phyloP scores from a whole-genome alignment of 2,329 filamentous ascomycete species.

The Venturia aucupariae region DNA sequence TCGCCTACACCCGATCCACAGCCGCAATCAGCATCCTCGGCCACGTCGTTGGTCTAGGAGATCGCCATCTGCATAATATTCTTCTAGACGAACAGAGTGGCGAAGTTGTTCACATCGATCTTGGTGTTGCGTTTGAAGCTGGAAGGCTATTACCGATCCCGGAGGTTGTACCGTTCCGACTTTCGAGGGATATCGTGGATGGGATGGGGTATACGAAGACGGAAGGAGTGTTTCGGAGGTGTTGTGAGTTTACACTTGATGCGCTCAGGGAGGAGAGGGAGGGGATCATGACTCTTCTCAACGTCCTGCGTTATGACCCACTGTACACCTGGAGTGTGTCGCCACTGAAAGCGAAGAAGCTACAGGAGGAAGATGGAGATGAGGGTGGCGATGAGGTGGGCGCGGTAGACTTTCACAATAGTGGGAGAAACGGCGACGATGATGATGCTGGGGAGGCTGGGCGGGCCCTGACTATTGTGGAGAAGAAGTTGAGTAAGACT shows the following conservation, averaged over 20 bases:
- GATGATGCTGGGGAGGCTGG: conserved; percentile 72
- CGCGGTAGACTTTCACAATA: conserved; percentile 23
- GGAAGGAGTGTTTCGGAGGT: conserved; percentile 93
- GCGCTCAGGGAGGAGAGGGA: conserved; percentile 91
- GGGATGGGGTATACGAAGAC: conserved; percentile 94
- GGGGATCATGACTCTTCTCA: conserved; percentile 96
- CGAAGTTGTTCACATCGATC: conserved; percentile 92
- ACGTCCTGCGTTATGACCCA: conserved; percentile 96
- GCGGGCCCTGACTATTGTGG: conserved; percentile 80
- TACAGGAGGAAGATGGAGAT: conserved; percentile 52
- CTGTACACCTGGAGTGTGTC: conserved; percentile 93
- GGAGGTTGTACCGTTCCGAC: conserved; percentile 88
- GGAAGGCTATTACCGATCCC: conserved; percentile 91
- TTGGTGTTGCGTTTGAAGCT: conserved; percentile 95
- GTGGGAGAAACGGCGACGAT: conserved; percentile 35
- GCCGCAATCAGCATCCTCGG: conserved; percentile 93
- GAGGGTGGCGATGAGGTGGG: conserved; percentile 25
- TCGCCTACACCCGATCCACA: conserved; percentile 87
- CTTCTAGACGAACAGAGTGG: conserved; percentile 81
- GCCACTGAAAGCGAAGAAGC: conserved; percentile 53
- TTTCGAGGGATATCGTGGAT: conserved; percentile 91
- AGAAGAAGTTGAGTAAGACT: conserved; percentile 91
- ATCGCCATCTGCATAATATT: conserved; percentile 95
- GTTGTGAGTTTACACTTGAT: conserved; percentile 94
- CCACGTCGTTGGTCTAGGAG: conserved; percentile 83